phyloP scores from a whole-genome alignment of 495 filamentous ascomycete species.

The Polyplosphaeria fusca region DNA sequence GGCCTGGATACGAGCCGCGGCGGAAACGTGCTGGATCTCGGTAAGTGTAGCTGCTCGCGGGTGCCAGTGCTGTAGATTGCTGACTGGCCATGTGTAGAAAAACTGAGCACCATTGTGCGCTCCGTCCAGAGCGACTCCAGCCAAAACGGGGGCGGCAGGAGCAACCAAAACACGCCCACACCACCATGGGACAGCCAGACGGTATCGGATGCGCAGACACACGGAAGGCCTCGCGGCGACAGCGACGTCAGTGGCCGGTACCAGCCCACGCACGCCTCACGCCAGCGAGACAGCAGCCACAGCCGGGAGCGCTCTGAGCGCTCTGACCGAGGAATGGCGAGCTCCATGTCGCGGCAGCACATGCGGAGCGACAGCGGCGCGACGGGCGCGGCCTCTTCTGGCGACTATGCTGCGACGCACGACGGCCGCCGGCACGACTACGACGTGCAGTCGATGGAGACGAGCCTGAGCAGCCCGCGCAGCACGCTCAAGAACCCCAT shows the following conservation, averaged over 20 bases:
- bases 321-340: conserved; percentile 54
- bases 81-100: conserved; percentile 59
- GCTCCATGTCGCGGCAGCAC: conserved; percentile 49
- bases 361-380: conserved; percentile 73
- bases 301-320: conserved; percentile 49
- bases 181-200: conserved; percentile 59
- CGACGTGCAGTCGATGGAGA: conserved; percentile 95
- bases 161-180: conserved; percentile 53
- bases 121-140: conserved; percentile 63
- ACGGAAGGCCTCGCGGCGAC: conserved; percentile 46
- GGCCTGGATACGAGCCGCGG: conserved; percentile 93
- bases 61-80: not conserved
- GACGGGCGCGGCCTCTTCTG: conserved; percentile 62
- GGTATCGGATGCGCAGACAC: conserved; percentile 34
- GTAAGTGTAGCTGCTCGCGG: conserved; percentile 55
- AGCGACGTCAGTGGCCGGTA: conserved; percentile 27
- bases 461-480: conserved; percentile 71
- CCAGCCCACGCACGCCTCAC: conserved; percentile 26
- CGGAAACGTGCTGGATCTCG: conserved; percentile 90
- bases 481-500: conserved; percentile 81
- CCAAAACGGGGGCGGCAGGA: conserved; percentile 42
- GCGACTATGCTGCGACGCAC: conserved; percentile 64
- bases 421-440: conserved; percentile 77
- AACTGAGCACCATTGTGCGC: conserved; percentile 91
- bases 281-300: conserved; percentile 36